Base-by-base conservation (phyloP, 768 basidiomycete species). In the Boletus vinaceobasis region DNA sequence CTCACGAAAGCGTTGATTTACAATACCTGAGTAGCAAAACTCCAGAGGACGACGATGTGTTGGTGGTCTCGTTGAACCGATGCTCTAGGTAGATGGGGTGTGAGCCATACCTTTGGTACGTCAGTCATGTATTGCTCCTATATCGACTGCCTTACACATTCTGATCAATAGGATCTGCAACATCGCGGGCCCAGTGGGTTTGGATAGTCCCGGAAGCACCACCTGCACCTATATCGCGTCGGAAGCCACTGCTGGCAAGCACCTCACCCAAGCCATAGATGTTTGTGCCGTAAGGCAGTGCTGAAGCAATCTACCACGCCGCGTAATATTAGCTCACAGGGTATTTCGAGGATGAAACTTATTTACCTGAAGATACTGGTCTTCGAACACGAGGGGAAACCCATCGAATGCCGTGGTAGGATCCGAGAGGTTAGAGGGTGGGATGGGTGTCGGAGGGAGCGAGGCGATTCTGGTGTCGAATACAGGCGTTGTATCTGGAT, bases 181-280 rank as follows among this genome's bases (percentile, higher is more conserved):
- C 73, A 60, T 86, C 86, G 19, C 85, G 74, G 17, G 80, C 80
- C 87, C 87, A 88, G 69, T 82, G 72, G 8, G 84, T 85, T 63
- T 88, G 86, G 9, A 87, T 71, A 1, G 84, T 84, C 2, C 84
- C 85, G 19, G 60, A 57, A 10, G 72, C 73, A 9, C 79, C 81
- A 51, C 75, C 67, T 2, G 74, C 72, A 27, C 79, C 79, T 31
- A 87, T 75, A 55, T 84, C 79, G 31, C 87, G 76, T 37, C 87
- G 74, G 66, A 87, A 85, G 5, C 87, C 87, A 56, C 84, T 85
- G 63, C 81, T 82, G 1, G 86, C 78, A 13, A 88, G 73, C 1
- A 83, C 81, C 65, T 93, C 88, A 2, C 90, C 88, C 36, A 92
- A 70, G 3, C 90, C 90, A 58, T 90, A 91, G 45, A 92, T 79